A percentile compares a stretch with the other conserved stretches of the same genome.
Evolutionary conservation across 2,329 filamentous ascomycete genomes (phyloP).

Genomic region (Cytospora leucostoma): DNA sequence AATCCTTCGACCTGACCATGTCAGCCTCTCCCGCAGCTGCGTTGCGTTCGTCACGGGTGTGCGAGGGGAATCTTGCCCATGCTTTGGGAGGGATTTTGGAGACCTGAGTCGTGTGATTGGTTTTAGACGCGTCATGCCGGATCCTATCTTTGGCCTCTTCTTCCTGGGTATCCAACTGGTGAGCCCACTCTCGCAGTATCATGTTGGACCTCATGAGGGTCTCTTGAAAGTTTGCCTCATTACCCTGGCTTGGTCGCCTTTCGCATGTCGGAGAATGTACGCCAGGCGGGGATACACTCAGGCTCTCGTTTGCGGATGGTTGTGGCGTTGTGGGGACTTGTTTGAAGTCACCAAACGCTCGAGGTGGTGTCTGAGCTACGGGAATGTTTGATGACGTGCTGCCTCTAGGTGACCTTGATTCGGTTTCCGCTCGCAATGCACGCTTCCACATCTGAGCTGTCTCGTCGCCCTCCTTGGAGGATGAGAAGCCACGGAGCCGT

Average conservation of each 20-base stretch:
- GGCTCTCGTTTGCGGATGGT: slow-evolving; percentile 10
- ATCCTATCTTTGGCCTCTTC: slow-evolving; percentile 11
- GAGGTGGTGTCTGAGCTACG: not conserved
- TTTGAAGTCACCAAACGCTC: not conserved
- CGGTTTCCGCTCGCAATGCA: slow-evolving; percentile 27
- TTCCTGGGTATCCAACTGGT: slow-evolving; percentile 7
- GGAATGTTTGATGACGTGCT: slow-evolving; percentile 12
- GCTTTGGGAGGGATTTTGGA: slow-evolving; percentile 31
- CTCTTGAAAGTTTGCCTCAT: slow-evolving; percentile 13
- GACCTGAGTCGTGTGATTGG: not conserved
- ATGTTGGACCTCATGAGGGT: slow-evolving; percentile 15
- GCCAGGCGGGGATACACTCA: slow-evolving; percentile 8
- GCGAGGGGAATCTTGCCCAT: slow-evolving; percentile 41
- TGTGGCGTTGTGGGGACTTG: not conserved
- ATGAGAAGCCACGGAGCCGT: slow-evolving; percentile 24
- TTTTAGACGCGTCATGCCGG: not conserved
- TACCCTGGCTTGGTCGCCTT: not conserved
- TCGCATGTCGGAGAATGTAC: slow-evolving; percentile 17
- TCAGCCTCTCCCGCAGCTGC: slow-evolving; percentile 32
- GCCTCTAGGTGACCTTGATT: slow-evolving; percentile 18
- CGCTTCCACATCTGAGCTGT: slow-evolving; percentile 28
- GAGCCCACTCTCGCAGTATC: slow-evolving; percentile 16
- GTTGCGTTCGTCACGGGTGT: slow-evolving; percentile 36
- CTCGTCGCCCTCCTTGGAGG: slow-evolving; percentile 24
- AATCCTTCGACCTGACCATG: slow-evolving; percentile 35